Base-by-base conservation (phyloP, 2,329 filamentous ascomycete genomes). In the Akanthomyces dipterigenus region DNA sequence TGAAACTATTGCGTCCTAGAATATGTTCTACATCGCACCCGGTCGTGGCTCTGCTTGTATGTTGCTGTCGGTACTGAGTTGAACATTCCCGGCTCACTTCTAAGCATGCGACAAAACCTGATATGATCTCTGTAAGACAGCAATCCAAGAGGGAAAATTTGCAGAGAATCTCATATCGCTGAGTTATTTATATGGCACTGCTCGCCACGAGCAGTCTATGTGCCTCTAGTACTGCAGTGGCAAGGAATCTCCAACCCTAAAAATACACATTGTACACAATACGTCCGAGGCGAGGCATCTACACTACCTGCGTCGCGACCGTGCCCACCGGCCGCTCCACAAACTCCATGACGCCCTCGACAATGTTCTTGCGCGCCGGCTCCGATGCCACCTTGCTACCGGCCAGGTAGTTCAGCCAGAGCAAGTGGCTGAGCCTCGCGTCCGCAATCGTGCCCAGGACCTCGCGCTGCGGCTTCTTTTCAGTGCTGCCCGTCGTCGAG, bases 391-490 rank as follows among this genome's bases (percentile, higher is more conserved):
- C 92, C 68, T 87, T 91, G 72, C 85, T 89, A 0, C 95, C 95
- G 5, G 86, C 91, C 36, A 99, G 78, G 75, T 96, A 99, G 67
- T 93, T 89, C 71, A 97, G 76, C 93, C 93, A 98, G 24, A 98
- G 77, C 63, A 93, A 77, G 62, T 90, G 84, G 61, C 89, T 88
- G 14, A 99, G 79, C 59, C 93, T 80, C 77, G 95, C 90, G 70
- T 98, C 95, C 0, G 74, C 68, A 1, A 98, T 86, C 0, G 80
- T 77, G 1, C 95, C 95, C 67, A 98, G 72, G 7, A 79, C 71
- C 73, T 82, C 72, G 78, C 80, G 74, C 55, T 73, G 77, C 62
- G 68, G 68, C 67, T 73, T 67, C 70, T 76, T 70, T 71, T 79
- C 80, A 50, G 31, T 34, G 31, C 31, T 34, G 31, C 82, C 78